Conservation (phyloP, 106 monocot species). For the Xerophyta viscosa region DNA sequence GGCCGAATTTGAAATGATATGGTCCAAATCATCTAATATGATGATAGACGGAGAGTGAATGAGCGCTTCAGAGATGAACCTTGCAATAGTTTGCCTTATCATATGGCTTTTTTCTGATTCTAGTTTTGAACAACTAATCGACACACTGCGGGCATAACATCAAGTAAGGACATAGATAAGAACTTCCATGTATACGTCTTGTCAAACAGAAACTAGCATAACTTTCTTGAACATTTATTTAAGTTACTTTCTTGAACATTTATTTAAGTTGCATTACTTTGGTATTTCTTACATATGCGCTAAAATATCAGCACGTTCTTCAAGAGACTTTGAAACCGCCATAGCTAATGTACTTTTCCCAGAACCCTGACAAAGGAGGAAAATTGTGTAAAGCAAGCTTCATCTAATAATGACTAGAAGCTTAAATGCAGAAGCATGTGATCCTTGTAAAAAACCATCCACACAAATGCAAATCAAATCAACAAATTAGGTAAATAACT, state of each 20-base stretch:
- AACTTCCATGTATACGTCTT: no score
- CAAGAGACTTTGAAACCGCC: slow-evolving; percentile 75
- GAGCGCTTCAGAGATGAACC: slow-evolving; percentile 74
- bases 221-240: no score
- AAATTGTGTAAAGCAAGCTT: neutral
- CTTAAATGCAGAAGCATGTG: no score
- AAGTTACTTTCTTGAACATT: no score
- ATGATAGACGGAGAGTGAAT: slow-evolving; percentile 70
- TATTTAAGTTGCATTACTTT: no score
- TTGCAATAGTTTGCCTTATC: slow-evolving; percentile 44
- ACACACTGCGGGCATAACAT: slow-evolving; percentile 79
- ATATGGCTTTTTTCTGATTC: slow-evolving; percentile 57
- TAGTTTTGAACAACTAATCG: slow-evolving; percentile 82
- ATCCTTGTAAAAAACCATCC: no score
- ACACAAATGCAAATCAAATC: no score
- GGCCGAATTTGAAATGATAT: slow-evolving; percentile 49
- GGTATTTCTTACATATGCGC: slow-evolving; percentile 65
- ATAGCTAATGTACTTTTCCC: slow-evolving; percentile 76
- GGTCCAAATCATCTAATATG: slow-evolving; percentile 91
- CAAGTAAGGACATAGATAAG: no score
- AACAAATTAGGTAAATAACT: no score
- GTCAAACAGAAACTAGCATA: no score
- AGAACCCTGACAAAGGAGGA: slow-evolving; percentile 63
- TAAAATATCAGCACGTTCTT: slow-evolving; percentile 75
- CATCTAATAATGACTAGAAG: no score